These are phyloP conservation scores for Botryosphaeria dothidea DNA, from an alignment of 2,329 filamentous ascomycete species.

Conservation along the genomic window DNA sequence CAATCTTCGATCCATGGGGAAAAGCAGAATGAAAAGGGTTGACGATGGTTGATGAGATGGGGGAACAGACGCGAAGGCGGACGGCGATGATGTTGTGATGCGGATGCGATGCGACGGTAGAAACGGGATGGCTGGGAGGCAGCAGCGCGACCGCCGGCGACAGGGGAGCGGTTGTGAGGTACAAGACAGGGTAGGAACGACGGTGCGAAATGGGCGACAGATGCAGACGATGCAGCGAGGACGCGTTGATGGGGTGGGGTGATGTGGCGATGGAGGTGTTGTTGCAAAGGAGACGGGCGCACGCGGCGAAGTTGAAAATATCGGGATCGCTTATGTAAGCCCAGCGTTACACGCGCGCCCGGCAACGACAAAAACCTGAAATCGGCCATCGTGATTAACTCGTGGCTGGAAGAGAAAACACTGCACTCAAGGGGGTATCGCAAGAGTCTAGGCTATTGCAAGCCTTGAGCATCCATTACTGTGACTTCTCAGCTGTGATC, in stretches of 20 bases:
- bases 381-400: too few relatives aligned
- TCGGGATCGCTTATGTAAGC: background rate
- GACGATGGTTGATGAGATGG: background rate
- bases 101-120: background rate
- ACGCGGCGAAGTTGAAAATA: background rate
- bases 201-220: background rate
- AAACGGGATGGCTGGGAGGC: background rate
- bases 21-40: background rate
- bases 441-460: too few relatives aligned
- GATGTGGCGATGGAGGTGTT: background rate
- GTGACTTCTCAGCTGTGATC: too few relatives aligned
- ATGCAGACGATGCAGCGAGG: constrained; percentile 1
- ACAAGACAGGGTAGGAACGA: background rate
- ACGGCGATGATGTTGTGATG: background rate
- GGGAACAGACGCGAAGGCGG: background rate
- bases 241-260: background rate
- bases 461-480: too few relatives aligned
- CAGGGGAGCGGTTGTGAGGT: background rate
- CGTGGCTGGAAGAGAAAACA: background rate
- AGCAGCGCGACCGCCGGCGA: background rate
- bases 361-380: background rate
- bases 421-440: background rate
- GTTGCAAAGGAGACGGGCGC: background rate
- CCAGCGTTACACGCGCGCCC: background rate
- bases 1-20: background rate